Evolutionary conservation across 441 rosid genomes (phyloP), one percentile per base, ranked within the genome.

Genomic region (Flueggea neowawraea): DNA sequence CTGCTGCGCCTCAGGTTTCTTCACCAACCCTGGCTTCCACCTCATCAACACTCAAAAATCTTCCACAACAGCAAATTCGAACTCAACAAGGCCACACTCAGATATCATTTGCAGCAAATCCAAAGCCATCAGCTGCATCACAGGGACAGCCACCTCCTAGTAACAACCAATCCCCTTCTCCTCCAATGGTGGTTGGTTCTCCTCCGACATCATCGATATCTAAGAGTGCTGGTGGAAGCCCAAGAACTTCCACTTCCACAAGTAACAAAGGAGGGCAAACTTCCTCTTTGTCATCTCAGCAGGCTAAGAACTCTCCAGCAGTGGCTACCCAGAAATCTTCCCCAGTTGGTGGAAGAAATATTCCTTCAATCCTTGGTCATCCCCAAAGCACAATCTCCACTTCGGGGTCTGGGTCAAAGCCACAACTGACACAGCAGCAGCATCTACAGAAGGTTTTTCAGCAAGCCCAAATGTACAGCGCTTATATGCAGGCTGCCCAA

Each of bases 171-270:
- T 80, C 88, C 13, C 76, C 80, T 0, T 85, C 97, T 66, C 83
- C 97, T 62, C 85, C 87, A 4, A 59, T 82, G 79, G 69, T 79
- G 52, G 90, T 84, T 57, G 90, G 96, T 61, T 89, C 97, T 53
- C 96, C 99, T 16, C 81, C 97, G 3, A 78, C 93, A 8, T 87
- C 96, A 14, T 86, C 97, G 0, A 75, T 91, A 61, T 91, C 99
- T 49, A 91, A 90, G 78, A 81, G 92, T 58, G 80, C 95, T 4
- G 82, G 97, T 50, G 99, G 95, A 57, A 91, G 97, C 71, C 99
- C 99, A 22, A 83, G 93, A 69, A 78, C 87, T 62, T 70, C 94
- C 4, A 73, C 85, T 39, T 81, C 97, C 22, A 73, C 85, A 0
- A 77, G 73, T 64, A 88, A 85, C 75, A 95, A 89, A 72, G 73